These are phyloP conservation scores for Yarrowia phangngaensis DNA, from an alignment of 805 yeast species.

Conservation along the genomic window DNA sequence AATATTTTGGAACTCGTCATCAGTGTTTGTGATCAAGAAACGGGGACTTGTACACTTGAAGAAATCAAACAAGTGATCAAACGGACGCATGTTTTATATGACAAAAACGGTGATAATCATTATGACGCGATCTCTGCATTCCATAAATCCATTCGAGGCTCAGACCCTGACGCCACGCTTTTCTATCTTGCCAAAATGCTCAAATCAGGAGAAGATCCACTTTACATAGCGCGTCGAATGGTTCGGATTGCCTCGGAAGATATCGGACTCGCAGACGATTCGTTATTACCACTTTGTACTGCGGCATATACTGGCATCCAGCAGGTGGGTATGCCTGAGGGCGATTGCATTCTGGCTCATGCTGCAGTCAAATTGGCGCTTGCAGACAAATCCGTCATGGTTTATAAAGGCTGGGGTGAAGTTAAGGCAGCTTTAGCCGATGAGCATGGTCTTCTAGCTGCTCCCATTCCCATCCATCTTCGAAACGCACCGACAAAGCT, in stretches of 20 bases:
- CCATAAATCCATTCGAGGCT: slow-evolving; percentile 88
- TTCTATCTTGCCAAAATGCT: slow-evolving; percentile 86
- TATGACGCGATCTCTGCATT: slow-evolving; percentile 95
- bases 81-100: slow-evolving; percentile 63
- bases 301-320: slow-evolving; percentile 83
- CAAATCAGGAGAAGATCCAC: slow-evolving; percentile 89
- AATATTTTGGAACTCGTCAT: slow-evolving; percentile 65
- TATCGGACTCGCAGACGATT: slow-evolving; percentile 78
- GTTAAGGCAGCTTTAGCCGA: slow-evolving; percentile 57
- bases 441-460: slow-evolving; percentile 56
- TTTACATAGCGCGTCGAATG: slow-evolving; percentile 86
- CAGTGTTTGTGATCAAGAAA: slow-evolving; percentile 18
- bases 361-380: slow-evolving; percentile 86
- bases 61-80: slow-evolving; percentile 44
- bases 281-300: slow-evolving; percentile 79
- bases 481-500: slow-evolving; percentile 92
- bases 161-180: slow-evolving; percentile 83
- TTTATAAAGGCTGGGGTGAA: slow-evolving; percentile 72
- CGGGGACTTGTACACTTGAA: slow-evolving; percentile 24
- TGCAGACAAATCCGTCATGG: slow-evolving; percentile 80
- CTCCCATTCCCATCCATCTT: slow-evolving; percentile 64
- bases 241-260: slow-evolving; percentile 94
- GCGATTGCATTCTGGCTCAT: slow-evolving; percentile 82
- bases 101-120: slow-evolving; percentile 84
- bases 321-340: slow-evolving; percentile 92